These are phyloP conservation scores for Bipolaris zeicola DNA, from an alignment of 2,329 filamentous ascomycete species.

Conservation along the genomic window DNA sequence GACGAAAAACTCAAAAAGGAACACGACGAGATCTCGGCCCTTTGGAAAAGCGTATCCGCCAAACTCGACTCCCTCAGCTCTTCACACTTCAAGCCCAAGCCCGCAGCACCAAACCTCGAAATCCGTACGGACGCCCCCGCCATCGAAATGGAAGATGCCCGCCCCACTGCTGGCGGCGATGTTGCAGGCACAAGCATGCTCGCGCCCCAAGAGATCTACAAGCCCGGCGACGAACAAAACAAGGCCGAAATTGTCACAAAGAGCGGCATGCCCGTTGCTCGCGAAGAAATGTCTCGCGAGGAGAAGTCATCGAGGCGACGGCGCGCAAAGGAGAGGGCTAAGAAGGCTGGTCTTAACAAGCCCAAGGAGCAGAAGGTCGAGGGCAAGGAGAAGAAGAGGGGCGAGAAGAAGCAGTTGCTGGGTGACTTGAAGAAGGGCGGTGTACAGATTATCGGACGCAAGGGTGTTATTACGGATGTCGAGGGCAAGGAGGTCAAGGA, in stretches of 20 bases:
- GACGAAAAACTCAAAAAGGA: conserved; percentile 83
- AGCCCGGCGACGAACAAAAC: conserved; percentile 70
- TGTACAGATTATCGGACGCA: conserved; percentile 89
- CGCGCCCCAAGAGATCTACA: conserved; percentile 93
- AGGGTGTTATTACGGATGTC: conserved; percentile 82
- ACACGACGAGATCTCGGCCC: conserved; percentile 77
- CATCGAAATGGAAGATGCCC: conserved; percentile 91
- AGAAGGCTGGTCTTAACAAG: conserved; percentile 66
- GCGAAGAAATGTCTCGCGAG: conserved; percentile 86
- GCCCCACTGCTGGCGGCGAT: conserved; percentile 80
- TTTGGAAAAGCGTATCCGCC: conserved; percentile 81
- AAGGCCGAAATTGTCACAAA: conserved; percentile 77
- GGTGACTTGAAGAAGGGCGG: conserved; percentile 79
- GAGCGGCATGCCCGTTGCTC: conserved; percentile 76
- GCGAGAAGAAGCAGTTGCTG: conserved; percentile 63
- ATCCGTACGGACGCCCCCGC: conserved; percentile 91
- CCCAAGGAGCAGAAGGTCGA: conserved; percentile 48
- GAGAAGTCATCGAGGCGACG: conserved; percentile 78
- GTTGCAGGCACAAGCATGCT: conserved; percentile 73
- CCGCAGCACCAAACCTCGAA: conserved; percentile 77
- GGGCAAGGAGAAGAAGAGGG: conserved; percentile 61
- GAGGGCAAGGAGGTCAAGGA: conserved; percentile 73
- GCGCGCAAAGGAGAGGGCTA: conserved; percentile 83
- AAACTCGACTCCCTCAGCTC: conserved; percentile 89
- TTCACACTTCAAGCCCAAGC: conserved; percentile 94